These are phyloP conservation scores for Microcos paniculata DNA, from an alignment of 345 rosid genomes.

Conservation along the genomic window DNA sequence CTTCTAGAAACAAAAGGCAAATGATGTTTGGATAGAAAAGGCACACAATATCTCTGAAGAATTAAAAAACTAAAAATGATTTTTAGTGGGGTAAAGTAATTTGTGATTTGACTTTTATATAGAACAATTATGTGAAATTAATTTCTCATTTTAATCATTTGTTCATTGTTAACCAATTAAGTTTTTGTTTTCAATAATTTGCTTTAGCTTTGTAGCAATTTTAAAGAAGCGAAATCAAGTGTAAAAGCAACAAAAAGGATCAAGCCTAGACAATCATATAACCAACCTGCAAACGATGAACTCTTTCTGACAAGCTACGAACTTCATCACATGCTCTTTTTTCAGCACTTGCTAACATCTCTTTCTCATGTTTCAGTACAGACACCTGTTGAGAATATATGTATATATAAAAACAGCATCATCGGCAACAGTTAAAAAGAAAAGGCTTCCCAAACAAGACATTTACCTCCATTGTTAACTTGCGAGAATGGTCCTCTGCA, in stretches of 20 bases:
- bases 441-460: background rate
- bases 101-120: background rate
- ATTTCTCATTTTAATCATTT: background rate
- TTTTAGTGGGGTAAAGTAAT: background rate
- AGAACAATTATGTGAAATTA: background rate
- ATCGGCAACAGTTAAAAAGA: conserved; percentile 1
- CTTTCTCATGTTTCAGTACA: conserved; percentile 75
- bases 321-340: conserved; percentile 91
- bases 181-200: background rate
- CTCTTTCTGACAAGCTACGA: conserved; percentile 74
- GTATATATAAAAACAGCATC: conserved; percentile 14
- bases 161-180: background rate
- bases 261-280: conserved; percentile 10
- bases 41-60: background rate
- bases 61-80: background rate
- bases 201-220: background rate
- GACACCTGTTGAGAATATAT: conserved; percentile 50
- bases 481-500: conserved; percentile 77
- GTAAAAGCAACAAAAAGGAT: background rate
- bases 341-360: conserved; percentile 77
- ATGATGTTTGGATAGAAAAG: background rate
- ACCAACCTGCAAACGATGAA: conserved; percentile 78
- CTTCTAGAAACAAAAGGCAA: background rate
- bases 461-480: conserved; percentile 80
- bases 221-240: background rate